Evolutionary conservation across 2,329 filamentous ascomycete species (phyloP).

Genomic region (Fusarium sp.): DNA sequence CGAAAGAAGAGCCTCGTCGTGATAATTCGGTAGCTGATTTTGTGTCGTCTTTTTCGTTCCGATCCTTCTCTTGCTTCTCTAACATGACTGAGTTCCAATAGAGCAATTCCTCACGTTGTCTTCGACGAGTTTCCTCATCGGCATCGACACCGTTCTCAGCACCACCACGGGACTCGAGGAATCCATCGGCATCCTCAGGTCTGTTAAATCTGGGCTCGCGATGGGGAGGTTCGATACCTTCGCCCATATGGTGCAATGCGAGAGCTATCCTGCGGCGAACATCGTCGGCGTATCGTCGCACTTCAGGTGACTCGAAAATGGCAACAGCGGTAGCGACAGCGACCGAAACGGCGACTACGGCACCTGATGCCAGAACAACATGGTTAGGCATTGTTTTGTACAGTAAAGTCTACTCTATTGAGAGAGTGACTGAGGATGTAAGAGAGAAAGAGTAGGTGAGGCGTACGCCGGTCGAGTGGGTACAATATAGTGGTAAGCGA

Average conservation of each 20-base stretch:
- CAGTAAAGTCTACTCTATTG: constrained; percentile 9
- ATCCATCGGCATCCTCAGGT: constrained; percentile 74
- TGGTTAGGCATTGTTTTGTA: constrained; percentile 66
- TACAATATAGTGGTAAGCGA: constrained; percentile 25
- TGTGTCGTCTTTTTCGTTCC: constrained; percentile 34
- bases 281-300: constrained; percentile 71
- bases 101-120: constrained; percentile 72
- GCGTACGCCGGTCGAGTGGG: not conserved
- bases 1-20: constrained; percentile 61
- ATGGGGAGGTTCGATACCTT: constrained; percentile 63
- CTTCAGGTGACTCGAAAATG: constrained; percentile 73
- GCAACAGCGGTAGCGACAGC: constrained; percentile 69
- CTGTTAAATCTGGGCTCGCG: constrained; percentile 71
- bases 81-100: constrained; percentile 72
- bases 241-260: constrained; percentile 69
- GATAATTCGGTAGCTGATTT: not conserved
- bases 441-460: constrained; percentile 17
- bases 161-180: constrained; percentile 64
- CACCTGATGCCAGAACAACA: constrained; percentile 65
- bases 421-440: constrained; percentile 18
- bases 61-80: constrained; percentile 57
- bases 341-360: constrained; percentile 68
- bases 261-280: constrained; percentile 71
- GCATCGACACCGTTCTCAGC: constrained; percentile 66
- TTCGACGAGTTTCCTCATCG: constrained; percentile 69